Percentiles rank a stretch among this genome's conserved stretches.
phyloP scores from a whole-genome alignment of 2,329 filamentous ascomycete genomes.

The Fusarium newnesense region DNA sequence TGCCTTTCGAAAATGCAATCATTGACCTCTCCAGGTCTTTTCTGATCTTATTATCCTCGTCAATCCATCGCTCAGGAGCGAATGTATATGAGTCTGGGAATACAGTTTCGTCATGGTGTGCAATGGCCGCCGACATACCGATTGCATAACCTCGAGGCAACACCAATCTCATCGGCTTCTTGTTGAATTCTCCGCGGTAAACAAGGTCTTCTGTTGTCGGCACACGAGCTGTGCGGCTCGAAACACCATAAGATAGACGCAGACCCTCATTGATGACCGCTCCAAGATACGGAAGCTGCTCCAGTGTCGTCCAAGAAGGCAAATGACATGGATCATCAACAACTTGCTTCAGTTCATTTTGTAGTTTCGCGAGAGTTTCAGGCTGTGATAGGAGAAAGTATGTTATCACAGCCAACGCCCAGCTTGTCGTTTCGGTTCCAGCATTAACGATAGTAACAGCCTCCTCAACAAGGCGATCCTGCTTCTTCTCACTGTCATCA shows the following conservation, averaged over 20 bases:
- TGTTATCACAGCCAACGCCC: constrained; percentile 19
- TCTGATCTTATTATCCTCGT: background rate
- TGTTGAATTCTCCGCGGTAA: constrained; percentile 8
- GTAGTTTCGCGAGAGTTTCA: background rate
- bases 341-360: background rate
- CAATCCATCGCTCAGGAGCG: constrained; percentile 10
- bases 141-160: constrained; percentile 15
- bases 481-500: constrained; percentile 1
- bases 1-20: constrained; percentile 11
- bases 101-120: constrained; percentile 5
- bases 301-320: constrained; percentile 13
- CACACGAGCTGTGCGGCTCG: constrained; percentile 9
- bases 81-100: constrained; percentile 18
- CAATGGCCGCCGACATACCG: constrained; percentile 10
- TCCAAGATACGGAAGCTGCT: constrained; percentile 7
- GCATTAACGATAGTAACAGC: constrained; percentile 12
- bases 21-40: constrained; percentile 15
- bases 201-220: constrained; percentile 9
- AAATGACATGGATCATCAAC: constrained; percentile 8
- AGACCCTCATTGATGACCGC: constrained; percentile 1
- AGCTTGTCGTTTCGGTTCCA: constrained; percentile 19
- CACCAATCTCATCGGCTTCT: background rate
- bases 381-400: constrained; percentile 17
- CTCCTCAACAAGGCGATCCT: background rate
- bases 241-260: constrained; percentile 10